Evolutionary conservation across 2,329 filamentous ascomycete genomes (phyloP).

Genomic region (Pseudogymnoascus verrucosus): DNA sequence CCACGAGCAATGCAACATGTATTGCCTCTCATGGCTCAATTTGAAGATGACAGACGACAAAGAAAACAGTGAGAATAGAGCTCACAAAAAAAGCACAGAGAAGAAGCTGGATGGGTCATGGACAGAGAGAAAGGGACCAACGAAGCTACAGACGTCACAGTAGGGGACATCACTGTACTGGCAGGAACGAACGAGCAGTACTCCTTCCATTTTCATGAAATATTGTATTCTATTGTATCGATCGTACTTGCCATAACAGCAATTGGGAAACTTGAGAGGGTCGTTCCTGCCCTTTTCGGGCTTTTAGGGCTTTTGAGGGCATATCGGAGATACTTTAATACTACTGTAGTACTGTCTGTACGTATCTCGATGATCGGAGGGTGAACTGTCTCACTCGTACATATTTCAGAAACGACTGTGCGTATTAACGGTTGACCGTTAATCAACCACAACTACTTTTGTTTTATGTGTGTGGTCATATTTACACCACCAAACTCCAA

Average conservation of each 20-base stretch:
- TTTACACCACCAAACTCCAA: neutral
- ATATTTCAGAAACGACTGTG: neutral
- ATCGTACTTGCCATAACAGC: neutral
- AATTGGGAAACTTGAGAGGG: neutral
- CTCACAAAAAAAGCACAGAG: neutral
- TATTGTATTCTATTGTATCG: neutral
- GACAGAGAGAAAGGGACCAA: neutral
- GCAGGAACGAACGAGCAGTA: neutral
- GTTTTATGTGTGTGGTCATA: neutral
- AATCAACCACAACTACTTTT: neutral
- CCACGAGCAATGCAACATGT: conserved; percentile 22
- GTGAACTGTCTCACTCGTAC: neutral
- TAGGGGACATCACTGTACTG: neutral
- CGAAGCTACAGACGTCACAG: neutral
- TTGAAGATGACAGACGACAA: neutral
- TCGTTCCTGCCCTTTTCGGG: neutral
- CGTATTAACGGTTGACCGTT: neutral
- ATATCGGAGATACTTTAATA: neutral
- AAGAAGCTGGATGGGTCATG: neutral
- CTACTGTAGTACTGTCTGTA: too few relatives aligned
- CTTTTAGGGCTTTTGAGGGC: neutral
- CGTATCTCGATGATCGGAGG: neutral
- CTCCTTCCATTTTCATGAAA: neutral
- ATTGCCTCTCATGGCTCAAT: neutral
- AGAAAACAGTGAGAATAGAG: neutral